Conservation (phyloP, 2,329 filamentous ascomycete genomes). For the Teratosphaeria destructans region DNA sequence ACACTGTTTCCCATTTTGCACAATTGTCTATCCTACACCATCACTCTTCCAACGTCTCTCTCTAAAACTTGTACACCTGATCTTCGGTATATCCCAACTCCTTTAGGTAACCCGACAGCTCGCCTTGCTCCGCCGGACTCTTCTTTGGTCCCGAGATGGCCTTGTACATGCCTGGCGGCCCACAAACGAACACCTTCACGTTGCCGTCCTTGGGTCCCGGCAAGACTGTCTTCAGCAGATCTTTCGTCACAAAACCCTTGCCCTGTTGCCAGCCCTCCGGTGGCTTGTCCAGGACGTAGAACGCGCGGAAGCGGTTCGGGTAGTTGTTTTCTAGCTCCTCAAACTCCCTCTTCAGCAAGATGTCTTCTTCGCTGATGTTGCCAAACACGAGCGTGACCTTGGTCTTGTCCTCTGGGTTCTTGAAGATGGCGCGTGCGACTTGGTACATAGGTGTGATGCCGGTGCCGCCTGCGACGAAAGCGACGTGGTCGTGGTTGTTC, state of each 20-base stretch:
- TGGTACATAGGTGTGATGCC: slow-evolving; percentile 99
- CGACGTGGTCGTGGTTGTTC: slow-evolving; percentile 90
- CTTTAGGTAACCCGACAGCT: slow-evolving; percentile 70
- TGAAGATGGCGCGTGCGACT: slow-evolving; percentile 82
- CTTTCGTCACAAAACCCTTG: slow-evolving; percentile 78
- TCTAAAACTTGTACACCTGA: slow-evolving; percentile 91
- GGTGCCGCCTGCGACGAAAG: slow-evolving; percentile 83
- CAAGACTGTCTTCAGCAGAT: slow-evolving; percentile 86
- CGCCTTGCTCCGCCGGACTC: slow-evolving; percentile 88
- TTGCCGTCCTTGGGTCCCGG: slow-evolving; percentile 86
- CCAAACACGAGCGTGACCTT: slow-evolving; percentile 94
- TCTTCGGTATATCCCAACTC: slow-evolving; percentile 77
- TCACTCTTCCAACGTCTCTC: neutral
- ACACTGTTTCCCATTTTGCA: neutral
- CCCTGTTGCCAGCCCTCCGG: slow-evolving; percentile 66
- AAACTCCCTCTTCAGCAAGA: slow-evolving; percentile 78
- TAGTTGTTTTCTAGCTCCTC: slow-evolving; percentile 85
- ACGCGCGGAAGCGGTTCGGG: slow-evolving; percentile 87
- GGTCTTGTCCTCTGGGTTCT: slow-evolving; percentile 91
- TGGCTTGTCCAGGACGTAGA: slow-evolving; percentile 84
- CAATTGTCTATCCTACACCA: neutral
- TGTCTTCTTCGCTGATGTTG: slow-evolving; percentile 82
- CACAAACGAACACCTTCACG: slow-evolving; percentile 94
- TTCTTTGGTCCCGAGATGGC: slow-evolving; percentile 82
- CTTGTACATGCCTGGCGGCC: slow-evolving; percentile 87